These are phyloP conservation scores for Fagopyrum esculentum DNA, from an alignment of 148 eudicot species.

Conservation along the genomic window DNA sequence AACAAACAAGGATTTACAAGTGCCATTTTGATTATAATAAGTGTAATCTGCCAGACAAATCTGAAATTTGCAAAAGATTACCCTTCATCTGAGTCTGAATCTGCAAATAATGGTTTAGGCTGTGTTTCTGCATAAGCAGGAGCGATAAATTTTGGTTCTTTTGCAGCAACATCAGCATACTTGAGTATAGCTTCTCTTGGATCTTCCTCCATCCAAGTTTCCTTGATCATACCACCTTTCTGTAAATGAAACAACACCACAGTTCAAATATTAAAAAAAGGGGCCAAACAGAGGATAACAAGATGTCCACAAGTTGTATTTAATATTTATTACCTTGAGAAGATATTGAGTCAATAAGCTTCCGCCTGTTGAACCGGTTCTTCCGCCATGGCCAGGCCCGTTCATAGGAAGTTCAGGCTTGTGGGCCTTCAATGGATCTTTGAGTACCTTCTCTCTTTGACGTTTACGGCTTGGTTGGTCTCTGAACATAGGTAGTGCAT, in stretches of 20 bases:
- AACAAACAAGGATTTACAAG: no score
- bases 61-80: slow-evolving; percentile 15
- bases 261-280: neutral
- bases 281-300: neutral
- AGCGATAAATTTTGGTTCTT: slow-evolving; percentile 89
- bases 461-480: slow-evolving; percentile 97
- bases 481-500: slow-evolving; percentile 90
- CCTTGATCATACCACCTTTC: slow-evolving; percentile 97
- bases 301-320: neutral
- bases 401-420: slow-evolving; percentile 89
- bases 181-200: slow-evolving; percentile 97
- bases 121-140: slow-evolving; percentile 92
- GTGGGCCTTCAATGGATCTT: slow-evolving; percentile 91
- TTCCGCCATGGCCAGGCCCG: slow-evolving; percentile 96
- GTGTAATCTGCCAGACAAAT: neutral
- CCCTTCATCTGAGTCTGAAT: slow-evolving; percentile 81
- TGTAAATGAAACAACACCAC: slow-evolving; percentile 29
- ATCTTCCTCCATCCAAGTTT: slow-evolving; percentile 99
- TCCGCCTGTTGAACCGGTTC: slow-evolving; percentile 87
- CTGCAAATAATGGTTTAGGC: slow-evolving; percentile 70
- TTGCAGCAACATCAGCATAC: slow-evolving; percentile 83
- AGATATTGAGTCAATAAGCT: slow-evolving; percentile 95
- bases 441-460: slow-evolving; percentile 80
- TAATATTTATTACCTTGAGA: slow-evolving; percentile 82
- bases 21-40: neutral